Conservation (phyloP, 2,329 filamentous ascomycete genomes). For the Colletotrichum aenigma region DNA sequence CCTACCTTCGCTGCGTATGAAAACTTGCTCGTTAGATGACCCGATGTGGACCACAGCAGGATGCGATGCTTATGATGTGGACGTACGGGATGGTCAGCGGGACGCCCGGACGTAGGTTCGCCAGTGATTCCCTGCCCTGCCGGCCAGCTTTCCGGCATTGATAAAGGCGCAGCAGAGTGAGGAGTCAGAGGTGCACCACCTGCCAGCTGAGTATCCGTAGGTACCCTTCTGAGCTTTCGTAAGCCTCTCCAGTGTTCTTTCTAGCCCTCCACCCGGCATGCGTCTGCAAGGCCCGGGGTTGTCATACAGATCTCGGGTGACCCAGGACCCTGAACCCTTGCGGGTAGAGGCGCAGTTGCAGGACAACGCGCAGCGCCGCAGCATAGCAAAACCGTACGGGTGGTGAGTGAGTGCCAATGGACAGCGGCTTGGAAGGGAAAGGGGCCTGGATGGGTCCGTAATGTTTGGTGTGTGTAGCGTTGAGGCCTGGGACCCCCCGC, state of each 20-base stretch:
- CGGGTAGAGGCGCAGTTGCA: not conserved
- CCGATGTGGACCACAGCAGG: not conserved
- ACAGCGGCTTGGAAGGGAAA: not conserved
- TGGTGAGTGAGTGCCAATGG: not conserved
- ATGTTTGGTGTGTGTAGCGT: not conserved
- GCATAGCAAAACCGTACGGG: not conserved
- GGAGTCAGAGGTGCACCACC: not conserved
- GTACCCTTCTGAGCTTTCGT: not conserved
- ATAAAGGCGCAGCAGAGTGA: not conserved
- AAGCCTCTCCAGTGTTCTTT: not conserved
- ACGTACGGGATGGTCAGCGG: not conserved
- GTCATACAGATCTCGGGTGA: not conserved
- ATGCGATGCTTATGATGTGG: not conserved
- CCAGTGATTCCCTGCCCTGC: not conserved
- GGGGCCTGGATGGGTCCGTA: not conserved
- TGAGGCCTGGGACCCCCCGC: not conserved
- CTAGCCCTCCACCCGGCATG: not conserved
- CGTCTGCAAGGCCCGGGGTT: not conserved
- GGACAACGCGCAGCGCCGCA: not conserved
- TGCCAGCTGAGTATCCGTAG: no score
- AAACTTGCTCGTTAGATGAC: not conserved
- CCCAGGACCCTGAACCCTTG: conserved; percentile 3
- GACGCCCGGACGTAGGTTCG: not conserved
- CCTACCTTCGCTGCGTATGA: not conserved
- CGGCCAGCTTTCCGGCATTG: not conserved